Conservation (phyloP, 768 basidiomycete species). For the Suillus subaureus region DNA sequence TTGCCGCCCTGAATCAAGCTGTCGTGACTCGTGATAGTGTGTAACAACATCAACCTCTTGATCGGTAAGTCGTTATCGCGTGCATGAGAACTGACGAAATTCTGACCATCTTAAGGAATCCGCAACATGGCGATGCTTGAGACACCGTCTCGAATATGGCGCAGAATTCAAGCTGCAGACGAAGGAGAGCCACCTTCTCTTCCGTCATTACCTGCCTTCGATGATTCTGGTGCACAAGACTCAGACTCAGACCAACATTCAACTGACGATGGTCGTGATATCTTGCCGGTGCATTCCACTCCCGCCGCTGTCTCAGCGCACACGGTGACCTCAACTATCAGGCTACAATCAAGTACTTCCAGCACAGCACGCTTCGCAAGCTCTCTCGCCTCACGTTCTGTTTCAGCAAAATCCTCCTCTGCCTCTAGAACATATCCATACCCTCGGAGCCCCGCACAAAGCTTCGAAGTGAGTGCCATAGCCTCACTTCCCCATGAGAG, state of each 20-base stretch:
- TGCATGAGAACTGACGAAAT: neutral
- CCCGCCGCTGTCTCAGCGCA: conserved; percentile 55
- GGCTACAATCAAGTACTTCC: conserved; percentile 52
- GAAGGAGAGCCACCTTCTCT: conserved; percentile 80
- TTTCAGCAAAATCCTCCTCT: conserved; percentile 34
- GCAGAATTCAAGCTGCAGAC: conserved; percentile 78
- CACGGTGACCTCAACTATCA: conserved; percentile 50
- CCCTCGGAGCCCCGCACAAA: conserved; percentile 39
- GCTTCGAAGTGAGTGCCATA: conserved; percentile 64
- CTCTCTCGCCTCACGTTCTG: conserved; percentile 52
- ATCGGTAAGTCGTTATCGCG: conserved; percentile 4
- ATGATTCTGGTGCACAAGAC: conserved; percentile 55
- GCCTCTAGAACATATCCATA: conserved; percentile 35
- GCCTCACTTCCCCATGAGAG: conserved; percentile 48
- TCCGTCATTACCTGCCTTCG: conserved; percentile 73
- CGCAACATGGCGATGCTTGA: conserved; percentile 56
- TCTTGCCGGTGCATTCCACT: conserved; percentile 67
- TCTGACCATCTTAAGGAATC: neutral
- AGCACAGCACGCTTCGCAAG: conserved; percentile 52
- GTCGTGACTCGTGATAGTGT: too few relatives aligned
- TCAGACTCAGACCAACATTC: conserved; percentile 38
- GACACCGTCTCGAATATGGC: conserved; percentile 84
- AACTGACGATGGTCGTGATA: conserved; percentile 44
- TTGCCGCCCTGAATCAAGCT: conserved; percentile 12
- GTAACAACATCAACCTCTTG: conserved; percentile 4